Evolutionary conservation across 2,329 filamentous ascomycete genomes (phyloP).

Genomic region (Chaetomium sp.): DNA sequence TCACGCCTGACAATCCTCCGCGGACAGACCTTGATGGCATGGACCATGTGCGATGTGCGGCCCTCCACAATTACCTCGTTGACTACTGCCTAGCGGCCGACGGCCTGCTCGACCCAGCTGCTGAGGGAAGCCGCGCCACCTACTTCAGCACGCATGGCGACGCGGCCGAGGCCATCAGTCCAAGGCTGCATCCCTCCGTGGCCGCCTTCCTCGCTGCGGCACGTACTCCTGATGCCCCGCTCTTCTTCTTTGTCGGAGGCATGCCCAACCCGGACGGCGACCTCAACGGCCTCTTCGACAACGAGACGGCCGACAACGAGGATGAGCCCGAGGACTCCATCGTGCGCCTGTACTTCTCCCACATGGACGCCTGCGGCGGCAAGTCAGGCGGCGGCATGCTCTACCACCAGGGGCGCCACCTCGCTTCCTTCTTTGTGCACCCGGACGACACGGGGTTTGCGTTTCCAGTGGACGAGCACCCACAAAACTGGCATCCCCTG

Average conservation of each 20-base stretch:
- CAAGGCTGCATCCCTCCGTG: constrained; percentile 7
- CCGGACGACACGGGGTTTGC: constrained; percentile 6
- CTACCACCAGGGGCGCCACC: constrained; percentile 11
- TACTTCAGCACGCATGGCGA: constrained; percentile 4
- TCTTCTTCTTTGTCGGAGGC: constrained; percentile 1
- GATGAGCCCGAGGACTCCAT: constrained; percentile 8
- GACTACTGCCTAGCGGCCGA: constrained; percentile 1
- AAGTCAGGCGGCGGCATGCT: constrained; percentile 5
- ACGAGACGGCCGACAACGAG: neutral
- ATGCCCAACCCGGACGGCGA: neutral
- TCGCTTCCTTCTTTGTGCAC: constrained; percentile 8
- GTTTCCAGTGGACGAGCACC: neutral
- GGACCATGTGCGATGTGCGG: constrained; percentile 21
- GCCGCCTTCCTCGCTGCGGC: constrained; percentile 5
- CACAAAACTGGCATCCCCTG: constrained; percentile 11
- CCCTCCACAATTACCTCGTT: constrained; percentile 14
- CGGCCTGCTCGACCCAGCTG: neutral
- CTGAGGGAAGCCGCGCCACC: neutral
- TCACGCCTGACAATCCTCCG: constrained; percentile 14
- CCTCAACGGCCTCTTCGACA: constrained; percentile 5
- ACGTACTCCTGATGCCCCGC: neutral
- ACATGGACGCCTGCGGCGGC: neutral
- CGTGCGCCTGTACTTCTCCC: constrained; percentile 6
- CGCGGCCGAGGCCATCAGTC: constrained; percentile 10
- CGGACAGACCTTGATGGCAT: constrained; percentile 13